Conservation (phyloP, 371 early-diverging fungal genomes). For the Syncephalis fuscata region DNA sequence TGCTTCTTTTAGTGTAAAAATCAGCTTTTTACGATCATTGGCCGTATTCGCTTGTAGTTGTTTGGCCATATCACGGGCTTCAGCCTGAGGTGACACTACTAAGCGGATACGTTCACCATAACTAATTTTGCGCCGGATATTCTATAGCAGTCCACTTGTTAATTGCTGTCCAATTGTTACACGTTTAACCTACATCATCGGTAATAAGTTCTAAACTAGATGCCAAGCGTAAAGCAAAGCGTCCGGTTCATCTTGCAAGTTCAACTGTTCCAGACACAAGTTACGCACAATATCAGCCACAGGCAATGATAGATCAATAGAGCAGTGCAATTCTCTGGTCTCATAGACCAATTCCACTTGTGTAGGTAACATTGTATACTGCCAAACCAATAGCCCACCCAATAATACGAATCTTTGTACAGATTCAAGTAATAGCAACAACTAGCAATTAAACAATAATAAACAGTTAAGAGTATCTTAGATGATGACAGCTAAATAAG, state of each 20-base stretch:
- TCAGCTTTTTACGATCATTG: constrained; percentile 31
- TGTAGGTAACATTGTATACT: neutral
- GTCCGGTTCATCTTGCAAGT: constrained; percentile 5
- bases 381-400: no score
- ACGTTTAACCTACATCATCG: constrained; percentile 3
- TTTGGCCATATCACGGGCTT: constrained; percentile 16
- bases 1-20: constrained; percentile 38
- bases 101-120: constrained; percentile 17
- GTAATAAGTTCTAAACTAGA: constrained; percentile 8
- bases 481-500: no score
- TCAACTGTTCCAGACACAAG: constrained; percentile 7
- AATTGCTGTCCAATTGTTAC: no score
- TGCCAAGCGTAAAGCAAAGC: constrained; percentile 5
- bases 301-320: constrained; percentile 6
- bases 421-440: no score
- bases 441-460: no score
- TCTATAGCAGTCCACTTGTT: constrained; percentile 8
- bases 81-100: constrained; percentile 16
- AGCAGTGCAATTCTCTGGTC: constrained; percentile 1
- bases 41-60: constrained; percentile 21
- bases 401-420: no score
- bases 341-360: constrained; percentile 3
- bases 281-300: constrained; percentile 2
- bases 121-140: constrained; percentile 12
- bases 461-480: no score